A percentile compares a stretch with the other conserved stretches of the same genome.
Conservation (phyloP, 2,329 filamentous ascomycete species). For the Chaetomiaceae sp. region DNA sequence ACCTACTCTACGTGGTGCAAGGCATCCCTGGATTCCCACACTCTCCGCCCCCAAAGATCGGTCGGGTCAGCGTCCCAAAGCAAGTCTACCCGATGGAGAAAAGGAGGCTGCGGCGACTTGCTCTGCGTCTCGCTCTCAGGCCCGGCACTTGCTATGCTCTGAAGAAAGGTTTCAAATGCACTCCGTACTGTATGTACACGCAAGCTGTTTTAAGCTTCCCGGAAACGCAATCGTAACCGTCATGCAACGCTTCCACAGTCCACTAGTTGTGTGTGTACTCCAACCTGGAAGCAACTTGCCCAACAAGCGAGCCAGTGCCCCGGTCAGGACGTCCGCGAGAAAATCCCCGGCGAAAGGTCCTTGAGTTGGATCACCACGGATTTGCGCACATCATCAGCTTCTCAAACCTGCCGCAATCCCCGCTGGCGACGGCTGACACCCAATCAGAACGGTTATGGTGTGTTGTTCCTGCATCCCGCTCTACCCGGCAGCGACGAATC, state of each 20-base stretch:
- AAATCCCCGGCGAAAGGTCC: background rate
- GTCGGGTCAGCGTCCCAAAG: background rate
- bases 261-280: background rate
- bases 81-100: too few relatives aligned
- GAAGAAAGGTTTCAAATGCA: background rate
- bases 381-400: background rate
- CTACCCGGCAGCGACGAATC: background rate
- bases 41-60: background rate
- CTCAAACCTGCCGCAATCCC: background rate
- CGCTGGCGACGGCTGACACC: background rate
- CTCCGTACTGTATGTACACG: background rate
- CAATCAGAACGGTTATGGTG: background rate
- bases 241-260: background rate
- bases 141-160: background rate
- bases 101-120: too few relatives aligned
- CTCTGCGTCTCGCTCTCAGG: conserved; percentile 6
- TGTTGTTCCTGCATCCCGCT: conserved; percentile 5
- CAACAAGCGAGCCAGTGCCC: too few relatives aligned
- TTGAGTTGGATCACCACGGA: background rate
- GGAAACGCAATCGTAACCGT: background rate
- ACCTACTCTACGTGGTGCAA: too few relatives aligned
- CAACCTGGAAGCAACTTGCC: background rate
- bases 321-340: background rate
- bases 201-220: too few relatives aligned
- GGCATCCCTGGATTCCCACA: background rate